These are phyloP conservation scores for Apostasia shenzhenica DNA, from an alignment of 106 monocot species.

Conservation along the genomic window DNA sequence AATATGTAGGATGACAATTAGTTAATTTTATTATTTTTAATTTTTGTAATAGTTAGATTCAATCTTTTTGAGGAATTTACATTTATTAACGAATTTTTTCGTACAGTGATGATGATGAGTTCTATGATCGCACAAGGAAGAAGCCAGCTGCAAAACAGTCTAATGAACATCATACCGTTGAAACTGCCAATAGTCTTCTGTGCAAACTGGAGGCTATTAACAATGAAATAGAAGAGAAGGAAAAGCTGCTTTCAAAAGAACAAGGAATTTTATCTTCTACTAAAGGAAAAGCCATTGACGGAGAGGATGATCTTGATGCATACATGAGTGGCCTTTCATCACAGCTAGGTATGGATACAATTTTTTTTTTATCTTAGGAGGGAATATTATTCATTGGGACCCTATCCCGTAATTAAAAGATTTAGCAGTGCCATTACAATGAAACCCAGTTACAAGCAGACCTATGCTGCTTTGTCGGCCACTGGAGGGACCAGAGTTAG, in stretches of 20 bases:
- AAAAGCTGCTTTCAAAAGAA: constrained; percentile 43
- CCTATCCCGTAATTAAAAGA: too few species aligned
- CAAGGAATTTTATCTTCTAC: constrained; percentile 25
- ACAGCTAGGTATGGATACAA: constrained; percentile 52
- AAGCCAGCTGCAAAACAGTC: constrained; percentile 25
- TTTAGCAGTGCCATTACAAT: too few species aligned
- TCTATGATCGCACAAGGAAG: constrained; percentile 91
- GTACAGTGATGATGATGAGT: constrained; percentile 92
- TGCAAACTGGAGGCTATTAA: constrained; percentile 65
- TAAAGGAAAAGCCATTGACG: constrained; percentile 12
- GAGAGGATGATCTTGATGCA: constrained; percentile 84
- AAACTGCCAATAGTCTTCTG: constrained; percentile 92
- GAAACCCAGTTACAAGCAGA: too few species aligned
- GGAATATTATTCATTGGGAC: too few species aligned
- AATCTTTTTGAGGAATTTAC: too few species aligned
- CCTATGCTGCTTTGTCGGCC: too few species aligned
- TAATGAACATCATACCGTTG: constrained; percentile 50
- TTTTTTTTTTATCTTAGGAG: background rate
- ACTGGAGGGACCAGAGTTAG: too few species aligned
- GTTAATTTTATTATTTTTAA: too few species aligned
- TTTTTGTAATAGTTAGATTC: too few species aligned
- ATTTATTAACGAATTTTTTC: background rate
- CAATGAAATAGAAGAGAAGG: constrained; percentile 67
- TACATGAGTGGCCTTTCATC: constrained; percentile 85
- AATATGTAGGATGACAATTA: too few species aligned